Base-by-base conservation (phyloP, 495 filamentous ascomycete genomes). In the Neohortaea acidophila region DNA sequence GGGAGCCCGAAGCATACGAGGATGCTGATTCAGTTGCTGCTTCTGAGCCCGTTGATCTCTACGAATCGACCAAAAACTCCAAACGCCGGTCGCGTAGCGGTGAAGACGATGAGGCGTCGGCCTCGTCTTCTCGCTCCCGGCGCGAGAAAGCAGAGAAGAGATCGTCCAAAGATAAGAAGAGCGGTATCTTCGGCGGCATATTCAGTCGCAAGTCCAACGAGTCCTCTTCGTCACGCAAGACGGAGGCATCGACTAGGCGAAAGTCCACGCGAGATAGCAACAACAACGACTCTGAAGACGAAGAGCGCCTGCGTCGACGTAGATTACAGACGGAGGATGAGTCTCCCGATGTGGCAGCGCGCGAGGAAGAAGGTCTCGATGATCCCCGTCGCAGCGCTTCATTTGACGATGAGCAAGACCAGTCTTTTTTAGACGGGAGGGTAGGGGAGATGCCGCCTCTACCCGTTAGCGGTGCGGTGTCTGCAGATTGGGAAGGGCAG, bases 381-480 rank as follows among this genome's bases (percentile, higher is more conserved):
- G n/a, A n/a, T n/a, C n/a, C n/a, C n/a, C n/a, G n/a, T n/a, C n/a
- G n/a, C n/a, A n/a, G n/a, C n/a, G 39, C 41, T 13, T n/a, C n/a
- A n/a, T n/a, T n/a, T n/a, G n/a, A n/a, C n/a, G n/a, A n/a, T n/a
- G n/a, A n/a, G n/a, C 42, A 51, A 21, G 45, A 59, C 32, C 44
- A 51, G 50, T 59, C 59, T 62, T 62, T 62, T 60, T 60, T 60
- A 62, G 59, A 48, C 37, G 47, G 51, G 43, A 54, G 59, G 59
- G 59, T 54, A 56, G 59, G 57, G 59, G 55, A 53, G 47, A 39
- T 51, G 45, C 51, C 48, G 56, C 57, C 49, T 53, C 54, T 54
- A 49, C 53, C 51, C 43, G 54, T 47, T 45, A 45, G 38, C 33
- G n/a, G 15, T 4, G 20, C 25, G 9, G 31, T 25, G 36, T 41